Evolutionary conservation across 2,329 filamentous ascomycete genomes (phyloP).

Genomic region (Exophiala viscosa): DNA sequence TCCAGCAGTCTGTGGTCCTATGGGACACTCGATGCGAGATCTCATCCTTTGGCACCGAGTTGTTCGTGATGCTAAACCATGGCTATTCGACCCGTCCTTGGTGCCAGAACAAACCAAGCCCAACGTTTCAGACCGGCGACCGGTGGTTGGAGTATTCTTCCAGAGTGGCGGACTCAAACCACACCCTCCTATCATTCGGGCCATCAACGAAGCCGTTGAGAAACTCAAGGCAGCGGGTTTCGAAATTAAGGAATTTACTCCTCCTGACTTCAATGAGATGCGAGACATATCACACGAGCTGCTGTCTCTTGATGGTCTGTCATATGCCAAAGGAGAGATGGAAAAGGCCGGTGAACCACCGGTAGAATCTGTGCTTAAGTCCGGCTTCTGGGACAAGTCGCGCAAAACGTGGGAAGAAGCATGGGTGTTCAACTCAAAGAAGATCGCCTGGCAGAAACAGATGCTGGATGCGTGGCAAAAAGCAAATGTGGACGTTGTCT

Average conservation of each 20-base stretch:
- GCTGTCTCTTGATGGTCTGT: constrained; percentile 37
- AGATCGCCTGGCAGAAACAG: constrained; percentile 32
- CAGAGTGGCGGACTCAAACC: constrained; percentile 44
- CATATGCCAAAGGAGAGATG: constrained; percentile 34
- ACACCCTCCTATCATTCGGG: constrained; percentile 58
- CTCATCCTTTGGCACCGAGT: constrained; percentile 42
- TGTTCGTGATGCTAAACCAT: constrained; percentile 45
- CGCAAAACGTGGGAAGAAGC: constrained; percentile 34
- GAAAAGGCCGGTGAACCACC: constrained; percentile 33
- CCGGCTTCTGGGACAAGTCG: constrained; percentile 35
- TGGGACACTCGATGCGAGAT: constrained; percentile 52
- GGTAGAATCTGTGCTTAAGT: constrained; percentile 34
- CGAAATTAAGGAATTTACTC: constrained; percentile 32
- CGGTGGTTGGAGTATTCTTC: constrained; percentile 58
- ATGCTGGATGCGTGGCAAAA: constrained; percentile 37
- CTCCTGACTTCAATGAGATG: constrained; percentile 33
- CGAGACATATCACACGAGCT: constrained; percentile 33
- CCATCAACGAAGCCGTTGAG: constrained; percentile 46
- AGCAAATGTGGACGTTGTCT: constrained; percentile 25
- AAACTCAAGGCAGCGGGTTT: constrained; percentile 37
- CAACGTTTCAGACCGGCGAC: constrained; percentile 40
- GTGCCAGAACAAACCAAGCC: constrained; percentile 39
- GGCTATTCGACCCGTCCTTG: constrained; percentile 51
- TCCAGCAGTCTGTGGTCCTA: constrained; percentile 50
- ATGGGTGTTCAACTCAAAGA: constrained; percentile 36